Conservation (phyloP, 2,329 filamentous ascomycete genomes). For the Verticillium nubilum region DNA sequence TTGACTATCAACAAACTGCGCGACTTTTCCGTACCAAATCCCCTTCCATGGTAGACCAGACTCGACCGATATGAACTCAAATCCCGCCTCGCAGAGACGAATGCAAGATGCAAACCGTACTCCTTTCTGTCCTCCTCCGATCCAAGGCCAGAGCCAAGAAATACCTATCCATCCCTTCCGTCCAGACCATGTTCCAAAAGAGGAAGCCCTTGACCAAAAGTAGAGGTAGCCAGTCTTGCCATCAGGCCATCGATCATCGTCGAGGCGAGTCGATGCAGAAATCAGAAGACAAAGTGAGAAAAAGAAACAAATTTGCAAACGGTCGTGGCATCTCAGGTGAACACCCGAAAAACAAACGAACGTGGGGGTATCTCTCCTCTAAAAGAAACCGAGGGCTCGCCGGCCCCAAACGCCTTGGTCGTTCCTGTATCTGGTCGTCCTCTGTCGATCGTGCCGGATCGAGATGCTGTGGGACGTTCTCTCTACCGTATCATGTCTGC, state of each 20-base stretch:
- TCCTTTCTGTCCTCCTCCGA: neutral
- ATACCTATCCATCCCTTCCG: neutral
- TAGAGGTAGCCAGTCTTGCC: neutral
- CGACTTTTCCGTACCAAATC: neutral
- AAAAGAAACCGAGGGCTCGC: neutral
- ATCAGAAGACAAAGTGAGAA: conserved; percentile 10
- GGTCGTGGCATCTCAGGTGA: neutral
- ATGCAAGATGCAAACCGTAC: neutral
- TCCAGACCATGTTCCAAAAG: neutral
- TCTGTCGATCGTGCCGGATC: neutral
- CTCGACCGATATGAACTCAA: neutral
- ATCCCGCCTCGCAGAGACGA: neutral
- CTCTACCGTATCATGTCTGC: neutral
- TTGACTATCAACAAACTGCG: neutral
- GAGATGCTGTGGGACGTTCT: neutral
- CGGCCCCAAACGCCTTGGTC: neutral
- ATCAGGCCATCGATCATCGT: neutral
- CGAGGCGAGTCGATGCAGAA: conserved; percentile 2
- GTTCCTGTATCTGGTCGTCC: neutral
- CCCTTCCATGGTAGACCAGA: neutral
- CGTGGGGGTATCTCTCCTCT: neutral
- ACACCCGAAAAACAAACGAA: neutral
- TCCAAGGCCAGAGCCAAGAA: neutral
- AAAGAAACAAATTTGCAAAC: conserved; percentile 5
- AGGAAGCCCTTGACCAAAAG: neutral